Conservation (phyloP, 257 asterid species). For the Solanum virginianum region DNA sequence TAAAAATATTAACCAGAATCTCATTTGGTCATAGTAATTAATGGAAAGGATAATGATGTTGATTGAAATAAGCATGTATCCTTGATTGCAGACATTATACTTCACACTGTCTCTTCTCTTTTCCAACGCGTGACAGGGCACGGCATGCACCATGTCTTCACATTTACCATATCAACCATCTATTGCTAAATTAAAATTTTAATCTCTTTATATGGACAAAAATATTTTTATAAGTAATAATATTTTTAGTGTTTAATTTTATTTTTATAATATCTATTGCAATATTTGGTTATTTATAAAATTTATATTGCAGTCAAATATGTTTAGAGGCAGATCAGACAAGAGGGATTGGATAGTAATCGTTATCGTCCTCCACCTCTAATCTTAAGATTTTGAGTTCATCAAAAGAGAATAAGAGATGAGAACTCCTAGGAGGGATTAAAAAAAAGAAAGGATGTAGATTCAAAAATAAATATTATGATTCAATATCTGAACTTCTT, state of each 20-base stretch:
- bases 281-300: background rate
- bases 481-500: background rate
- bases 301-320: background rate
- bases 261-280: too few species aligned
- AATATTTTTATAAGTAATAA: background rate
- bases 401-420: background rate
- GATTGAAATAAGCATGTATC: background rate
- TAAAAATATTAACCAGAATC: too few species aligned
- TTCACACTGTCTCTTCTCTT: background rate
- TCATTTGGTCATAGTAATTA: background rate
- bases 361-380: background rate
- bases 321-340: background rate
- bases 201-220: background rate
- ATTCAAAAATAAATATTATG: background rate
- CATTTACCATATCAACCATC: background rate
- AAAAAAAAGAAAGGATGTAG: background rate
- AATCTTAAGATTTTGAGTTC: background rate
- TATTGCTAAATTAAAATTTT: background rate
- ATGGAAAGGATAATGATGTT: background rate
- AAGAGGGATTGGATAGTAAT: background rate
- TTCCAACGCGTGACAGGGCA: background rate
- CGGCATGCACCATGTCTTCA: background rate
- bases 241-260: background rate
- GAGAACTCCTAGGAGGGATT: background rate
- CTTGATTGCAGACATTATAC: background rate